Conservation (phyloP, 371 early-diverging fungal genomes). For the Mucor irregularis region DNA sequence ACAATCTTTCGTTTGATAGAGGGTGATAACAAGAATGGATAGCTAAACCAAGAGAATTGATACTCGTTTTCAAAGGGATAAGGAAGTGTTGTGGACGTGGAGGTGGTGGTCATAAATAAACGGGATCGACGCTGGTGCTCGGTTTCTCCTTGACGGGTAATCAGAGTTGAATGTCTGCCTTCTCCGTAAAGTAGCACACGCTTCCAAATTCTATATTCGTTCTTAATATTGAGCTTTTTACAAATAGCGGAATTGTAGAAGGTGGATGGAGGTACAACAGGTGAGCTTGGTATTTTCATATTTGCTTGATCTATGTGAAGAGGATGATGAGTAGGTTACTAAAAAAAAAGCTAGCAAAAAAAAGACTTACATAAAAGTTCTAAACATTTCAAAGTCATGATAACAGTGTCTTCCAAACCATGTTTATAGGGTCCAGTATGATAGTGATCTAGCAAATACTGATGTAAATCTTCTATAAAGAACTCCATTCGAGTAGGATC, state of each 20-base stretch:
- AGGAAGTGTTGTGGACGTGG: conserved; percentile 32
- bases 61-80: conserved; percentile 49
- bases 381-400: conserved; percentile 64
- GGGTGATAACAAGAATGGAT: conserved; percentile 76
- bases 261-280: conserved; percentile 13
- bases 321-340: neutral
- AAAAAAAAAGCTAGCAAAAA: neutral
- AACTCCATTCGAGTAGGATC: conserved; percentile 19
- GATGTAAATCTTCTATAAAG: conserved; percentile 28
- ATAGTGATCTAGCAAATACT: conserved; percentile 51
- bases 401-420: conserved; percentile 59
- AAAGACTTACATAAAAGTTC: conserved; percentile 53
- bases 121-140: conserved; percentile 44
- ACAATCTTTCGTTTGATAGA: conserved; percentile 75
- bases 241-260: conserved; percentile 67
- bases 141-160: conserved; percentile 23
- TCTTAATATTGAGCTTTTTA: conserved; percentile 74
- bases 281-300: conserved; percentile 15
- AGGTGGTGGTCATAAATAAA: conserved; percentile 35
- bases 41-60: conserved; percentile 73
- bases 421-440: conserved; percentile 48
- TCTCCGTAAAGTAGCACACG: conserved; percentile 44
- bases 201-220: conserved; percentile 77
- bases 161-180: conserved; percentile 35
- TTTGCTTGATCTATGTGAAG: conserved; percentile 24